Conservation (phyloP, 2,329 filamentous ascomycete genomes). For the Cercospora canescens region DNA sequence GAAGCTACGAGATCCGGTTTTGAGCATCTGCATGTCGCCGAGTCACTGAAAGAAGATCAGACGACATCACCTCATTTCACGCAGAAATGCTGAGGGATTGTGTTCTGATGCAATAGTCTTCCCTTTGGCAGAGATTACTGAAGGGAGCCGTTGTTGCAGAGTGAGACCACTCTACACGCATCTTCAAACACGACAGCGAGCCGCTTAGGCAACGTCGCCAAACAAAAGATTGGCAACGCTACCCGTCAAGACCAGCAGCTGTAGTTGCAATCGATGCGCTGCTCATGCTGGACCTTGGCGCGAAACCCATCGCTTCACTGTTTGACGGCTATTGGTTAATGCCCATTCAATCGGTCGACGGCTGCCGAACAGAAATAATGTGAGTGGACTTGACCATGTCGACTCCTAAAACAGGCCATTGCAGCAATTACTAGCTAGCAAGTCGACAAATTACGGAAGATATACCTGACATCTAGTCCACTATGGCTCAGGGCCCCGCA, state of each 20-base stretch:
- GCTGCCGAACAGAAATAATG: background rate
- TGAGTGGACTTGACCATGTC: background rate
- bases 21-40: constrained; percentile 5
- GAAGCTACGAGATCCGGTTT: constrained; percentile 82
- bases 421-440: background rate
- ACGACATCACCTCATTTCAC: too few relatives aligned
- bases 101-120: too few relatives aligned
- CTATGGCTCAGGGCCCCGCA: constrained; percentile 35
- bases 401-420: background rate
- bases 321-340: background rate
- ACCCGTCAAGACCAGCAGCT: background rate
- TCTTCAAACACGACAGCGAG: background rate
- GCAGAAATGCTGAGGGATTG: background rate
- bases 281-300: background rate
- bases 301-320: background rate
- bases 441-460: background rate
- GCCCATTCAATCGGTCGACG: background rate
- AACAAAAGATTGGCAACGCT: background rate
- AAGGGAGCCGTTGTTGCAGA: background rate
- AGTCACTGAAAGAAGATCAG: background rate
- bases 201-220: background rate
- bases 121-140: background rate
- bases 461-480: constrained; percentile 27
- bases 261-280: background rate
- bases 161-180: too few relatives aligned